These are phyloP conservation scores for Uromyces viciae-fabae DNA, from an alignment of 1,284 basidiomycete species.

Conservation along the genomic window DNA sequence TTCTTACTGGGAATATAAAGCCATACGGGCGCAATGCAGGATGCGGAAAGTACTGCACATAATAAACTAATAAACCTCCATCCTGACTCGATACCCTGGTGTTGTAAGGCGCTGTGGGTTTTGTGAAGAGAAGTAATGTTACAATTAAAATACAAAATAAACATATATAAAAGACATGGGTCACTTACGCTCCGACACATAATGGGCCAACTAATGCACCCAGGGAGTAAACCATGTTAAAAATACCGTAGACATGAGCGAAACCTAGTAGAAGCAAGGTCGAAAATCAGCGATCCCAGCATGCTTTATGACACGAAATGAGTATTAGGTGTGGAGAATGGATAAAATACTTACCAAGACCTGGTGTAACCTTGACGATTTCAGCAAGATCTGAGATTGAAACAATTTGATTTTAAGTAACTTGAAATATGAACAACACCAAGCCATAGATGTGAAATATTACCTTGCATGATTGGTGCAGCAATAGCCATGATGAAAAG, in stretches of 20 bases:
- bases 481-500: conserved; percentile 28
- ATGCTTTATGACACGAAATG: neutral
- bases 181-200: conserved; percentile 30
- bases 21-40: conserved; percentile 22
- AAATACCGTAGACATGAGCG: conserved; percentile 38
- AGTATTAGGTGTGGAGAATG: neutral
- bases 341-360: conserved; percentile 4
- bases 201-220: conserved; percentile 25
- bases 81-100: neutral
- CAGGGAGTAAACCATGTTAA: conserved; percentile 26
- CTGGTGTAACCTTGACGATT: conserved; percentile 24
- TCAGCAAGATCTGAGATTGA: conserved; percentile 27
- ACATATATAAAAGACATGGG: neutral
- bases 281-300: neutral
- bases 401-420: neutral
- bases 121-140: neutral
- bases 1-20: neutral
- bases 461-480: conserved; percentile 38
- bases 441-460: neutral
- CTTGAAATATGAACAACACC: neutral
- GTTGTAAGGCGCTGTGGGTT: neutral
- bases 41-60: neutral
- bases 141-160: neutral
- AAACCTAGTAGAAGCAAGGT: neutral
- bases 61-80: conserved; percentile 13